A percentile compares a stretch with the other conserved stretches of the same genome.
These are phyloP conservation scores for Moesziomyces antarcticus DNA, from an alignment of 1,284 basidiomycete genomes.

Conservation along the genomic window DNA sequence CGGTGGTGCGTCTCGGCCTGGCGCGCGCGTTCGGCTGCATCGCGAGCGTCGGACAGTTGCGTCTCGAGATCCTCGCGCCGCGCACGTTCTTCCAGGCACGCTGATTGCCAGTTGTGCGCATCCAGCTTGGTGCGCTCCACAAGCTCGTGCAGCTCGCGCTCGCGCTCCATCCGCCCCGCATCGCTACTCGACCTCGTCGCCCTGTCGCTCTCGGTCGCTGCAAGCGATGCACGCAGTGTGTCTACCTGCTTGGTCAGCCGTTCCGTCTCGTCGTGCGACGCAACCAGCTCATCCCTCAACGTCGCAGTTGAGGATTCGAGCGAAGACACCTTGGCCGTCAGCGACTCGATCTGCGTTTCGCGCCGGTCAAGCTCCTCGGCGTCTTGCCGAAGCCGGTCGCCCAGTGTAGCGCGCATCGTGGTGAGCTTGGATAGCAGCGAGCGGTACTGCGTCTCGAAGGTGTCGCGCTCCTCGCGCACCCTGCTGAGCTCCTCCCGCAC, in stretches of 20 bases:
- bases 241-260: constrained; percentile 47
- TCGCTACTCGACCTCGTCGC: background rate
- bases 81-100: constrained; percentile 45
- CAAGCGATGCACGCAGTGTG: constrained; percentile 17
- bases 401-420: constrained; percentile 89
- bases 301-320: constrained; percentile 6
- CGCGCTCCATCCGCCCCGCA: constrained; percentile 8
- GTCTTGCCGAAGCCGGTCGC: constrained; percentile 94
- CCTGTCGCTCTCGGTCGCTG: background rate
- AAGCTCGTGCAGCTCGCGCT: constrained; percentile 51
- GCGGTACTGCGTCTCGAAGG: constrained; percentile 83
- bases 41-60: constrained; percentile 73
- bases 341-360: constrained; percentile 61
- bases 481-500: constrained; percentile 39
- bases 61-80: constrained; percentile 71
- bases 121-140: constrained; percentile 54
- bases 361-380: constrained; percentile 71
- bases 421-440: constrained; percentile 88
- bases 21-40: constrained; percentile 66
- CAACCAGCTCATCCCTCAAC: constrained; percentile 46
- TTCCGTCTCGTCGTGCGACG: constrained; percentile 46
- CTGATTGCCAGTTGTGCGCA: constrained; percentile 37
- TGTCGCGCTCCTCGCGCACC: constrained; percentile 80
- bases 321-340: constrained; percentile 27
- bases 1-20: constrained; percentile 69